Conservation (phyloP, 2,329 filamentous ascomycete genomes). For the Pyrenochaeta sp. region DNA sequence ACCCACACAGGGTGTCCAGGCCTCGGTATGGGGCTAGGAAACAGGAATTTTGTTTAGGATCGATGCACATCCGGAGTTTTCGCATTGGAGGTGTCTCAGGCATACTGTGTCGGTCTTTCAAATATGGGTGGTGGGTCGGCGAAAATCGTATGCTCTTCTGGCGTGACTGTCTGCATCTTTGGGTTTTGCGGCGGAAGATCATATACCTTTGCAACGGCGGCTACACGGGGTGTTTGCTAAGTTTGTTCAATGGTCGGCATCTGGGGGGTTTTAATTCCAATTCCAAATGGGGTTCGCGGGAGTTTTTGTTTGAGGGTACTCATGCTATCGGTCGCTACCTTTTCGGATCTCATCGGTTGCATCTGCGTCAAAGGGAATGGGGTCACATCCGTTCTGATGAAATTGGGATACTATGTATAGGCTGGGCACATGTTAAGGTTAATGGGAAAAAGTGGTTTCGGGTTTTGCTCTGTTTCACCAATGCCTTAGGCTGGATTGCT, state of each 20-base stretch:
- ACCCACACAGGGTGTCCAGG: slow-evolving; percentile 76
- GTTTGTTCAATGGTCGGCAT: slow-evolving; percentile 32
- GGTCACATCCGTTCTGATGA: slow-evolving; percentile 24
- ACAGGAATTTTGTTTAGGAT: slow-evolving; percentile 44
- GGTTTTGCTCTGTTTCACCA: neutral
- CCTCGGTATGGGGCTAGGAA: slow-evolving; percentile 88
- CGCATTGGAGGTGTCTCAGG: slow-evolving; percentile 54
- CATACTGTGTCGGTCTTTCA: slow-evolving; percentile 50
- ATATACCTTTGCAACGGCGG: slow-evolving; percentile 41
- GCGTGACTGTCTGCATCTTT: slow-evolving; percentile 44
- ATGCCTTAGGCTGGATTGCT: neutral
- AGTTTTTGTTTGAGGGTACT: slow-evolving; percentile 24
- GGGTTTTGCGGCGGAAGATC: slow-evolving; percentile 32
- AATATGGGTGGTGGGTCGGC: slow-evolving; percentile 45
- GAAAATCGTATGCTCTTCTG: slow-evolving; percentile 44
- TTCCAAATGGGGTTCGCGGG: slow-evolving; percentile 21
- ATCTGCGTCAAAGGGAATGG: slow-evolving; percentile 24
- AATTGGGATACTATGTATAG: slow-evolving; percentile 29
- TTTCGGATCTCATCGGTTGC: slow-evolving; percentile 24
- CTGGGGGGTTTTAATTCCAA: slow-evolving; percentile 25
- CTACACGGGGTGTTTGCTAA: slow-evolving; percentile 41
- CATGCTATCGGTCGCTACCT: slow-evolving; percentile 7
- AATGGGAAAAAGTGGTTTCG: slow-evolving; percentile 41
- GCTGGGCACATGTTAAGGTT: slow-evolving; percentile 30
- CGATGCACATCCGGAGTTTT: slow-evolving; percentile 53